These are phyloP conservation scores for Isatis lusitanica DNA, from an alignment of 441 rosid genomes.

Conservation along the genomic window DNA sequence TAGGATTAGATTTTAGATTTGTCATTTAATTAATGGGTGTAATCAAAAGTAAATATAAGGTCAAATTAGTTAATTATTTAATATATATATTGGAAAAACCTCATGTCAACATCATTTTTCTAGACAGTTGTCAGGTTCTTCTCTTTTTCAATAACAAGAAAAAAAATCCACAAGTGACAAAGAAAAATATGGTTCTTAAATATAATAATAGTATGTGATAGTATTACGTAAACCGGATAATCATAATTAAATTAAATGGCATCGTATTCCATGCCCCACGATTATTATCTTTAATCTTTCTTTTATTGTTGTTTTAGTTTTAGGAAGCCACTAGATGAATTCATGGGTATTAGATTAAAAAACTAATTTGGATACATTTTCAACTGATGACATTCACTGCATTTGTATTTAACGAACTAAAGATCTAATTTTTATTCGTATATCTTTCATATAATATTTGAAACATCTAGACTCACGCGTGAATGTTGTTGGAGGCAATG, in stretches of 20 bases:
- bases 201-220: not conserved
- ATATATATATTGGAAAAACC: not conserved
- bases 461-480: not conserved
- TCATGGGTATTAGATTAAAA: not conserved
- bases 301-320: slow-evolving; percentile 10
- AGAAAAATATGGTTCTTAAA: not conserved
- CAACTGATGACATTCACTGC: slow-evolving; percentile 3
- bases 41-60: not conserved
- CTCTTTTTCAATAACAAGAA: not conserved
- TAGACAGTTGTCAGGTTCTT: slow-evolving; percentile 26
- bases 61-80: too few relatives aligned
- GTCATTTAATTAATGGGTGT: not conserved
- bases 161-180: not conserved
- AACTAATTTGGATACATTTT: not conserved
- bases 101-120: slow-evolving; percentile 14
- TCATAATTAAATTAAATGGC: slow-evolving; percentile 12
- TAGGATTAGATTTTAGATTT: not conserved
- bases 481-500: not conserved
- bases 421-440: not conserved
- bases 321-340: slow-evolving; percentile 21
- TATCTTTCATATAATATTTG: not conserved
- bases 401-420: not conserved
- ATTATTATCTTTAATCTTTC: slow-evolving; percentile 8
- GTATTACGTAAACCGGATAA: not conserved
- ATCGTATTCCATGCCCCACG: slow-evolving; percentile 35